These are phyloP conservation scores for Fragilaria crotonensis DNA, from an alignment of 108 stramenopile genomes.

Conservation along the genomic window DNA sequence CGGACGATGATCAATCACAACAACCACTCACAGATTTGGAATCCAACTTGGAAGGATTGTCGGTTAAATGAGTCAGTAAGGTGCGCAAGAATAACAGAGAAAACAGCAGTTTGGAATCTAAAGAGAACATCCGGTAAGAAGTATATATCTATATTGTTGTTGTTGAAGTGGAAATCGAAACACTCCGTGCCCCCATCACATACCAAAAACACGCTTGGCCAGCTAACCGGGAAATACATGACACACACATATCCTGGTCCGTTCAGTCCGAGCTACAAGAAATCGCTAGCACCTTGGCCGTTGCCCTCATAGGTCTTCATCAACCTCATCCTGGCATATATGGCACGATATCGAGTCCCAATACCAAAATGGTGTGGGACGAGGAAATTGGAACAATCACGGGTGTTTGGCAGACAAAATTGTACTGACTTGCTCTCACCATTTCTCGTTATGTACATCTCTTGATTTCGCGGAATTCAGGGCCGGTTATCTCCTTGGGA, in stretches of 20 bases:
- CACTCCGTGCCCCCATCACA: too few species aligned
- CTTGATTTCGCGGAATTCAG: too few species aligned
- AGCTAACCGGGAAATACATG: slow-evolving; percentile 25
- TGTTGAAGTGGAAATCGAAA: too few species aligned
- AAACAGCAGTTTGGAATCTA: background rate
- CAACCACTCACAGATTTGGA: slow-evolving; percentile 6
- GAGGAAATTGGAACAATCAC: too few species aligned
- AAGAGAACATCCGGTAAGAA: too few species aligned
- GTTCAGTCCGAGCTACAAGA: slow-evolving; percentile 18
- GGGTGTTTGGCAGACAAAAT: too few species aligned
- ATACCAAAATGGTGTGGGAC: too few species aligned
- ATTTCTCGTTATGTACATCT: too few species aligned
- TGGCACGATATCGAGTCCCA: too few species aligned
- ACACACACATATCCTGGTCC: slow-evolving; percentile 20
- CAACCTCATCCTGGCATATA: background rate
- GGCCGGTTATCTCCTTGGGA: too few species aligned
- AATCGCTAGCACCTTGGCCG: background rate
- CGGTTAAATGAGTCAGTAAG: background rate
- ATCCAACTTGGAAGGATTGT: background rate
- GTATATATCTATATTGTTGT: too few species aligned
- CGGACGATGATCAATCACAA: slow-evolving; percentile 36
- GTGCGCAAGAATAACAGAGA: background rate
- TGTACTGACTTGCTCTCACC: too few species aligned
- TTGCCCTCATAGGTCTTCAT: background rate
- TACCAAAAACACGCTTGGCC: slow-evolving; percentile 33